Percentiles rank a stretch among this genome's conserved stretches.
These are phyloP conservation scores for Carallia pectinifolia DNA, from an alignment of 345 rosid genomes.

Conservation along the genomic window DNA sequence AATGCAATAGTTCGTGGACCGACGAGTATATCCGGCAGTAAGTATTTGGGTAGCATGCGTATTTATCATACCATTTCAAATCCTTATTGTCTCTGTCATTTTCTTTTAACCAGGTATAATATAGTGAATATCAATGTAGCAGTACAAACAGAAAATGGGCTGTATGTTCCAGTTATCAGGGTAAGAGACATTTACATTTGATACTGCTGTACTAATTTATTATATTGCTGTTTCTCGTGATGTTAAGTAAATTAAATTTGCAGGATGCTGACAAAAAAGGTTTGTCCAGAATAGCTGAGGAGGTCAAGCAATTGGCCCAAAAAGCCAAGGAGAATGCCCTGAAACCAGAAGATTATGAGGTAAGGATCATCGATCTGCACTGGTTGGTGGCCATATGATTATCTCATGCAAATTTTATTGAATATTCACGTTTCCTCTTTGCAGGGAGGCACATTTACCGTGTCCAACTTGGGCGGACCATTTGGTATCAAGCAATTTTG, in stretches of 20 bases:
- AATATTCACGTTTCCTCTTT: conserved; percentile 27
- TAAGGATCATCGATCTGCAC: conserved; percentile 53
- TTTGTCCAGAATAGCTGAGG: conserved; percentile 68
- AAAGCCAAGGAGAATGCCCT: conserved; percentile 83
- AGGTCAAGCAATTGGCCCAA: conserved; percentile 79
- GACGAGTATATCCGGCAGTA: conserved; percentile 82
- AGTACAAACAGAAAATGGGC: conserved; percentile 94
- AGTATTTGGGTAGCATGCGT: conserved; percentile 30
- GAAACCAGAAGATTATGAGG: conserved; percentile 96
- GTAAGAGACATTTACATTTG: conserved; percentile 41
- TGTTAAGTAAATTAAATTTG: conserved; percentile 12
- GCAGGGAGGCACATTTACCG: conserved; percentile 97
- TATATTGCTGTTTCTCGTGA: conserved; percentile 8
- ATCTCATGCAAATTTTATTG: background rate
- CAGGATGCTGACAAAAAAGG: conserved; percentile 97
- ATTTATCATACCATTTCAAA: conserved; percentile 1
- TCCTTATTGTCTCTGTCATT: conserved; percentile 40
- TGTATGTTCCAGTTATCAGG: conserved; percentile 89
- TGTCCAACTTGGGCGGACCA: conserved; percentile 97
- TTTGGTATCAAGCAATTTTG: conserved; percentile 89
- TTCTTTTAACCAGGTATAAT: conserved; percentile 52
- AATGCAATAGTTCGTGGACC: conserved; percentile 96
- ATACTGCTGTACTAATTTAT: background rate
- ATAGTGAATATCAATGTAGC: conserved; percentile 88
- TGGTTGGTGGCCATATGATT: background rate